These are phyloP conservation scores for Parathielavia appendiculata DNA, from an alignment of 495 filamentous ascomycete species.

Conservation along the genomic window DNA sequence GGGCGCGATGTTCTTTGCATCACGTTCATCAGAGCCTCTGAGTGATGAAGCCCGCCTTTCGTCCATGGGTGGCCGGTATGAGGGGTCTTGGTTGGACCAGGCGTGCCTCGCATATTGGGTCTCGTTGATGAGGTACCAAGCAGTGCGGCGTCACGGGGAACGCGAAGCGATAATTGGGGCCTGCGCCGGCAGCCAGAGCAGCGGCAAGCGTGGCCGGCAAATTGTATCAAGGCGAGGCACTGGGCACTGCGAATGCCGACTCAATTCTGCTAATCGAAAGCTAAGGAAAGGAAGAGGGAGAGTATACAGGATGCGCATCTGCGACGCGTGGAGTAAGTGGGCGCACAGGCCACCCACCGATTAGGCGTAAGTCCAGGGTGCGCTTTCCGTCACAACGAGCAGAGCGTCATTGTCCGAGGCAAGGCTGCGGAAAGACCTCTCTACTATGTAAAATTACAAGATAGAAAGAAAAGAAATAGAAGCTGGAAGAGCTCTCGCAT, in stretches of 20 bases:
- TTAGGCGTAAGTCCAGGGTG: too few species aligned
- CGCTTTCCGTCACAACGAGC: too few species aligned
- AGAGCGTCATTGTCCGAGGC: too few species aligned
- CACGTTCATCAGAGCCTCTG: too few species aligned
- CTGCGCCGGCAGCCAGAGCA: slow-evolving; percentile 2
- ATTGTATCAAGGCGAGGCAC: neutral
- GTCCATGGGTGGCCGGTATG: neutral
- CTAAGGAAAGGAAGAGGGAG: neutral
- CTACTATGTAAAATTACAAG: too few species aligned
- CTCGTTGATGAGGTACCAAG: neutral
- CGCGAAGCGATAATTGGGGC: neutral
- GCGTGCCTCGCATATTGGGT: neutral
- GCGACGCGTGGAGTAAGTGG: too few species aligned
- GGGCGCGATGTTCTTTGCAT: too few species aligned
- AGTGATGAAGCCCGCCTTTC: neutral
- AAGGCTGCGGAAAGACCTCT: too few species aligned
- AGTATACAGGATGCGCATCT: neutral
- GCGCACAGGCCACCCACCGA: too few species aligned
- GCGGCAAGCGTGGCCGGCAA: neutral
- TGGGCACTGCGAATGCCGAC: neutral
- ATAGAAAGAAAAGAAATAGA: too few species aligned
- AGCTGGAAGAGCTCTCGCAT: too few species aligned
- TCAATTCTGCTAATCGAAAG: slow-evolving; percentile 3
- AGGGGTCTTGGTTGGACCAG: neutral
- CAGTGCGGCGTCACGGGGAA: neutral